Evolutionary conservation across 495 filamentous ascomycete genomes (phyloP).

Genomic region (Hypoxylon lenormandii): DNA sequence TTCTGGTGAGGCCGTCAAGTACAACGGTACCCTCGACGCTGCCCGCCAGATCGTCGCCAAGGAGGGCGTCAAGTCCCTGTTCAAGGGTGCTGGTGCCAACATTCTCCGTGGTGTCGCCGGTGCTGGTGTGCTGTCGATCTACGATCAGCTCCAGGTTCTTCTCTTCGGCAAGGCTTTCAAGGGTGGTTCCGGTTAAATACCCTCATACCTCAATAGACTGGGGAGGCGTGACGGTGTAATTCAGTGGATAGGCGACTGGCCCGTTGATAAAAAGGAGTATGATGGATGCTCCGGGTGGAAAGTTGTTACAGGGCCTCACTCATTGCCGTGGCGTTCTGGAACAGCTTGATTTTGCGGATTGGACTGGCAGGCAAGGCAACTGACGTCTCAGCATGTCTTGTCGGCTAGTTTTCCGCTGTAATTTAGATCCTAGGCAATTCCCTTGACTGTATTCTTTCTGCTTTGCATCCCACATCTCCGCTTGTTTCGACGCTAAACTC

Average conservation of each 20-base stretch:
- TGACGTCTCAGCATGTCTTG: slow-evolving; percentile 43
- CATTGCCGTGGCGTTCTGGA: slow-evolving; percentile 62
- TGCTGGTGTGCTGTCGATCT: slow-evolving; percentile 99
- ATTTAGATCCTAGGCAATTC: slow-evolving; percentile 71
- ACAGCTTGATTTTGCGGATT: slow-evolving; percentile 56
- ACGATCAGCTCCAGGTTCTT: slow-evolving; percentile 98
- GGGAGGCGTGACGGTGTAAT: slow-evolving; percentile 51
- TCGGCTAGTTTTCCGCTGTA: slow-evolving; percentile 65
- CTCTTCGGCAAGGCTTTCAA: slow-evolving; percentile 99
- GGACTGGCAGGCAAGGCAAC: slow-evolving; percentile 45
- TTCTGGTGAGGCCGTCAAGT: slow-evolving; percentile 97
- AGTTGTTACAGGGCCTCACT: slow-evolving; percentile 57
- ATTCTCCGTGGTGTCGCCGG: slow-evolving; percentile 99
- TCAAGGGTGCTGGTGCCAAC: slow-evolving; percentile 99
- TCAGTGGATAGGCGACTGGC: slow-evolving; percentile 47
- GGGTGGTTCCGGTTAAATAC: slow-evolving; percentile 80
- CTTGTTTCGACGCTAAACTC: slow-evolving; percentile 52
- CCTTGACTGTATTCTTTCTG: slow-evolving; percentile 66
- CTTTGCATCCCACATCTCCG: slow-evolving; percentile 55
- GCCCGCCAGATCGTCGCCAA: slow-evolving; percentile 93
- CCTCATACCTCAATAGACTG: slow-evolving; percentile 50
- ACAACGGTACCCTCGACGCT: slow-evolving; percentile 93
- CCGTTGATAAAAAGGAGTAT: slow-evolving; percentile 52
- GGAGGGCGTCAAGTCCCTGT: slow-evolving; percentile 96
- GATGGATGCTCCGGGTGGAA: slow-evolving; percentile 52